Percentiles rank a stretch among this genome's conserved stretches.
Evolutionary conservation across 176 grass and related monocot species (phyloP).

Genomic region (Dendrocalamus sinicus): DNA sequence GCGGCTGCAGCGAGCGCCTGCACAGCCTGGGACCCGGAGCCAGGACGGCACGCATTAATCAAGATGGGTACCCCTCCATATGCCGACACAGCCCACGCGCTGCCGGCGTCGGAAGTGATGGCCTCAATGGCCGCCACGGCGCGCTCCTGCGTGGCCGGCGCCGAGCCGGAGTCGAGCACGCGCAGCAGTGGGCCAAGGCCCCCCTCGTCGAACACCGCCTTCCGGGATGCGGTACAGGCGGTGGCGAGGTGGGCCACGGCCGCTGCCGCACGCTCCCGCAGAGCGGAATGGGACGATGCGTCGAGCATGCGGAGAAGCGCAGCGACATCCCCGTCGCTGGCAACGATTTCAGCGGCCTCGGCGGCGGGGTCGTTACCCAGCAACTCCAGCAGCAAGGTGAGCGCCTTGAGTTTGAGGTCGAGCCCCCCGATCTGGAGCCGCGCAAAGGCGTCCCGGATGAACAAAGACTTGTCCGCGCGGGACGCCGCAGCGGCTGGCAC

Average conservation of each 20-base stretch:
- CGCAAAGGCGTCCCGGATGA: constrained; percentile 77
- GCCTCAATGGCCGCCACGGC: constrained; percentile 64
- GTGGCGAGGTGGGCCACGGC: constrained; percentile 59
- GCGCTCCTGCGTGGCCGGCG: constrained; percentile 47
- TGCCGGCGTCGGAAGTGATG: constrained; percentile 56
- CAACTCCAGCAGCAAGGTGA: constrained; percentile 70
- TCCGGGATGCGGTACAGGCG: constrained; percentile 59
- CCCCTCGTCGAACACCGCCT: constrained; percentile 76
- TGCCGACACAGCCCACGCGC: constrained; percentile 74
- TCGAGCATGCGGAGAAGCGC: constrained; percentile 80
- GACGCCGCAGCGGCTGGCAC: constrained; percentile 58
- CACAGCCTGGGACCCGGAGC: constrained; percentile 56
- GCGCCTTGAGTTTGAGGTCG: constrained; percentile 80
- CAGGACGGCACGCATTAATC: constrained; percentile 68
- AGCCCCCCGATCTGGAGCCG: constrained; percentile 85
- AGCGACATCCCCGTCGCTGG: constrained; percentile 57
- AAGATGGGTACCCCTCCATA: constrained; percentile 77
- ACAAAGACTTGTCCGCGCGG: constrained; percentile 58
- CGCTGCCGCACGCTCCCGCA: constrained; percentile 60
- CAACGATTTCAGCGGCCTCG: constrained; percentile 58
- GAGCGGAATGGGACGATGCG: constrained; percentile 62
- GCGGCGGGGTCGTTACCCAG: constrained; percentile 44
- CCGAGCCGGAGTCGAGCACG: constrained; percentile 63
- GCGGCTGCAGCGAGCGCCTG: constrained; percentile 57
- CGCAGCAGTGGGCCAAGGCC: constrained; percentile 77